Base-by-base conservation (phyloP, 495 filamentous ascomycete genomes). In the Penicillium parvum region DNA sequence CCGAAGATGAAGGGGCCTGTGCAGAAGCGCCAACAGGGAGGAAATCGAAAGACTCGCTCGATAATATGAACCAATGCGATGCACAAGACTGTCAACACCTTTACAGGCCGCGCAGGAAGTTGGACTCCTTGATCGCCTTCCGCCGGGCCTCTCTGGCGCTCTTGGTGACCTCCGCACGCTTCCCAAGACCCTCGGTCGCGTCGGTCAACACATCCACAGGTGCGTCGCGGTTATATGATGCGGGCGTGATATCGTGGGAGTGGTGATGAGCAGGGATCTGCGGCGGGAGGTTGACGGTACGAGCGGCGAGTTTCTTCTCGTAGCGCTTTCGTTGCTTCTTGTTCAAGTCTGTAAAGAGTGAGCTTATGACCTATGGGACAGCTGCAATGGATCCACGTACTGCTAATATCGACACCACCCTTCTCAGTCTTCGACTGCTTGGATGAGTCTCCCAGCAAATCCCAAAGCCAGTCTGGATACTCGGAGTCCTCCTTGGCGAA, bases 401-500 rank as follows among this genome's bases (percentile, higher is more conserved):
- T 88, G 55, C 58, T 69, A 12, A 57, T 52, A 37, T 74, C 71
- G 37, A 70, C 61, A 37, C 64, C 69, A 17, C 64, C 68, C 54
- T 58, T 63, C 32, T 63, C 62, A 26, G 53, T 48, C 47, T 65
- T 65, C n/a, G 32, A 17, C 17, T 50, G 34, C 54, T 64, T 69
- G 50, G 51, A 63, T 7, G 45, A 58, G 59, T 75, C 68, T 12
- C 79, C 77, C 17, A 96, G 68, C 49, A 90, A 77, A 0, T 57
- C 65, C 92, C 92, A 98, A 39, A 98, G 68, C 92, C 92, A 98
- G 9, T 72, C 76, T 11, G 92, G 92, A 69, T 98, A 98, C 40
- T 88, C 90, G 22, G 76, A 67, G 60, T 98, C 92, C 39, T 84
- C 76, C 53, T 81, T 69, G 20, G 92, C 92, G 8, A 95, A 51